Evolutionary conservation across 2,329 filamentous ascomycete species (phyloP).

Genomic region (Microsporum canis): DNA sequence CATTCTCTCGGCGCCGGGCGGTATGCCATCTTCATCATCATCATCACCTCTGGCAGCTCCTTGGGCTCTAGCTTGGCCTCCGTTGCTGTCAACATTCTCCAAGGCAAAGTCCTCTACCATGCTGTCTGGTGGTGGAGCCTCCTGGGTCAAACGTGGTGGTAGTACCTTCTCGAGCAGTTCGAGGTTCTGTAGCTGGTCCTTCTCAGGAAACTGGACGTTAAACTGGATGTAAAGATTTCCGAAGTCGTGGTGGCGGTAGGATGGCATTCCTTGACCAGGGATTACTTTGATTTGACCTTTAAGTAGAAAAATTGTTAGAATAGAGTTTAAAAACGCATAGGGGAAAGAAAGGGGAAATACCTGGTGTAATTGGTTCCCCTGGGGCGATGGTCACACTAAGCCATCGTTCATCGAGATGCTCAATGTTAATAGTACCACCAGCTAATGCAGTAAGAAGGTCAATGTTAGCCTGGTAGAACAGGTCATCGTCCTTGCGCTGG

Average conservation of each 20-base stretch:
- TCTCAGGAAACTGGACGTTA: constrained; percentile 90
- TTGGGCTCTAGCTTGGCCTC: constrained; percentile 54
- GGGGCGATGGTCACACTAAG: constrained; percentile 84
- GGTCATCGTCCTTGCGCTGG: constrained; percentile 89
- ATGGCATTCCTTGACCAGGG: constrained; percentile 95
- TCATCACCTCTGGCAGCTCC: constrained; percentile 58
- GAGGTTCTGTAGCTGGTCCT: constrained; percentile 57
- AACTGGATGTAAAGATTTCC: constrained; percentile 98
- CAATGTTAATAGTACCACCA: constrained; percentile 80
- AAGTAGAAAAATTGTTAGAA: constrained; percentile 7
- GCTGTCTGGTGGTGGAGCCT: constrained; percentile 62
- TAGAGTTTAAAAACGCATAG: not conserved
- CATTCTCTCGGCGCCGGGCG: constrained; percentile 39
- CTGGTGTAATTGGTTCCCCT: constrained; percentile 86
- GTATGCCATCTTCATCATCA: constrained; percentile 50
- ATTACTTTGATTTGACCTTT: constrained; percentile 85
- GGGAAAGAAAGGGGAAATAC: constrained; percentile 39
- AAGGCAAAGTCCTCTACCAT: constrained; percentile 87
- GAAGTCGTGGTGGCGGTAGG: constrained; percentile 83
- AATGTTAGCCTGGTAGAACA: constrained; percentile 90
- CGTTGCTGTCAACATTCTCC: constrained; percentile 69
- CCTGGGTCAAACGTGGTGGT: constrained; percentile 56
- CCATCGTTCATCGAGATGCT: constrained; percentile 97
- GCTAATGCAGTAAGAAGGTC: constrained; percentile 90
- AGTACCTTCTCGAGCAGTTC: constrained; percentile 72